A percentile compares a stretch with the other conserved stretches of the same genome.
Evolutionary conservation across 805 yeast species (phyloP).

Genomic region (Metschnikowia chrysomelidarum): DNA sequence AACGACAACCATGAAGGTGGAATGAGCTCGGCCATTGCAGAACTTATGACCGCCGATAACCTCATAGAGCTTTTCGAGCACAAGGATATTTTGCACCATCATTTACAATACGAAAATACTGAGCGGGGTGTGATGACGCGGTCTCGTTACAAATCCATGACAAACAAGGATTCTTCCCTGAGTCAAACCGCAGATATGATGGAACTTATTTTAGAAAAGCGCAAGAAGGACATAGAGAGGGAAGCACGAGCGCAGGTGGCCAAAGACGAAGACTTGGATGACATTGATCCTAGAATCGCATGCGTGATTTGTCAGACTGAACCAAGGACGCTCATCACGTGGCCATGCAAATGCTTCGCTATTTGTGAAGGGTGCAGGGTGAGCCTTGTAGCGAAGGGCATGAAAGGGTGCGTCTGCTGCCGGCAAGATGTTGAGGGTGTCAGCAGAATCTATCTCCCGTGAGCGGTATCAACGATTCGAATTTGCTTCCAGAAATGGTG

Average conservation of each 20-base stretch:
- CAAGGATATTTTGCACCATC: conserved; percentile 27
- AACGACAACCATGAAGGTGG: neutral
- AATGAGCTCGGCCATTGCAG: conserved; percentile 7
- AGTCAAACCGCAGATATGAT: conserved; percentile 19
- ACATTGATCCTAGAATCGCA: conserved; percentile 33
- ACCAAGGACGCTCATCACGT: conserved; percentile 71
- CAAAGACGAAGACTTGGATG: conserved; percentile 26
- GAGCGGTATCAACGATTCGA: no score
- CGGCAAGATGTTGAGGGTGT: conserved; percentile 69
- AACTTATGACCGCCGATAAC: conserved; percentile 16
- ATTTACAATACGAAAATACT: conserved; percentile 21
- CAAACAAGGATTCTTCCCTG: neutral
- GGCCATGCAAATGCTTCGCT: conserved; percentile 94
- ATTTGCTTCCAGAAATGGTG: neutral
- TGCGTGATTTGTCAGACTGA: conserved; percentile 84
- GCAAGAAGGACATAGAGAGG: conserved; percentile 2
- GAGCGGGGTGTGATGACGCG: conserved; percentile 31
- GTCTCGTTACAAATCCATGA: conserved; percentile 23
- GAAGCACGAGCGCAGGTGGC: neutral
- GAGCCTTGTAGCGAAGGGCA: conserved; percentile 67
- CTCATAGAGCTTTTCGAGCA: conserved; percentile 16
- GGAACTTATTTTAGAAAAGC: conserved; percentile 22
- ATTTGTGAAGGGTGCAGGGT: conserved; percentile 82
- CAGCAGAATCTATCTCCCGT: conserved; percentile 59
- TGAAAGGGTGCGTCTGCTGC: conserved; percentile 83